Evolutionary conservation across 768 basidiomycete genomes (phyloP), one percentile per base, ranked within the genome.

Genomic region (Rhizopogon rudus): DNA sequence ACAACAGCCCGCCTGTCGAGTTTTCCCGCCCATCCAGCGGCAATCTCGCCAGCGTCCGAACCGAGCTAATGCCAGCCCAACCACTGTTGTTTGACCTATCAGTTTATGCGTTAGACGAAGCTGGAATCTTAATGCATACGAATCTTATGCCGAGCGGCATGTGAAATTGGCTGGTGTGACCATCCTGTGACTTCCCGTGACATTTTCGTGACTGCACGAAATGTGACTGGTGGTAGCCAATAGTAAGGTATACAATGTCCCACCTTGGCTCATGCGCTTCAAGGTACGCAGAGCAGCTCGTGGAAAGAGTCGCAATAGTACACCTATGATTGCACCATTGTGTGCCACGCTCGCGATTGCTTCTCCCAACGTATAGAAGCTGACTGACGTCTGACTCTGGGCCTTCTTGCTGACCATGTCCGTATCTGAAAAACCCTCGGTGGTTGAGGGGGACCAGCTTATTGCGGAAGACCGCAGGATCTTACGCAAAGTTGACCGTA

Each of bases 401-500:
- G 1, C n/a, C 6, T 46, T 13, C 37, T 12, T 29, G 5, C 29
- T 49, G 42, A 51, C 57, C 43, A 61, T 63, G 58, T 41, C 29
- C 20, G 44, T 35, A 33, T 40, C 46, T n/a, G 50, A 55, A 44
- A 61, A 63, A 43, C 51, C 40, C 28, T 54, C 25, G 29, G 51
- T 58, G 33, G 55, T 45, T 7, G 53, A 58, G 41, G 35, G 5
- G 48, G 31, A 58, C 17, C 46, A 50, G 5, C 17, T 16, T 37
- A 40, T 61, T 40, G 9, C 33, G 33, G 57, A 58, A 20, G 71
- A 73, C 43, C 55, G 51, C 7, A 64, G 62, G 22, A 59, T 74
- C 25, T 55, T 66, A 31, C 63, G 70, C 45, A 73, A 73, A 53
- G 57, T 74, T n/a, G 73, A 73, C 51, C 43, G 35, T 42, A 72